Conservation (phyloP, 805 yeast species). For the Kluyveromyces starmeri region DNA sequence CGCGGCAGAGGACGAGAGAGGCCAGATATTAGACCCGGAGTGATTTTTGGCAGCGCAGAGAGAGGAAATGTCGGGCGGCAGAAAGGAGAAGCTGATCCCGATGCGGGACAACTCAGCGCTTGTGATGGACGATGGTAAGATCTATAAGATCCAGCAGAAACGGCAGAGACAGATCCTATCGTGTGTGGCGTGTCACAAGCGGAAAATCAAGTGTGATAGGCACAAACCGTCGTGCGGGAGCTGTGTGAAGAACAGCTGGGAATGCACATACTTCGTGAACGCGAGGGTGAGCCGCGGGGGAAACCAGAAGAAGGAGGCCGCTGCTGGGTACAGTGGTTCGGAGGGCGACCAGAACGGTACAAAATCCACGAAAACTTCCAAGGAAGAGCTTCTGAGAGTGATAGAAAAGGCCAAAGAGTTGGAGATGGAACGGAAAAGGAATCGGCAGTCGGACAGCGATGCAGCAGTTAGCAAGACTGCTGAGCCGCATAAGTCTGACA, state of each 20-base stretch:
- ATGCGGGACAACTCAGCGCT: slow-evolving; percentile 30
- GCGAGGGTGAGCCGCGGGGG: slow-evolving; percentile 38
- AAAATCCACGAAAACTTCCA: slow-evolving; percentile 2
- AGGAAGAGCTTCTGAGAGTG: slow-evolving; percentile 8
- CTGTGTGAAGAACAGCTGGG: slow-evolving; percentile 38
- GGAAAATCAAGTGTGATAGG: slow-evolving; percentile 48
- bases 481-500: not conserved
- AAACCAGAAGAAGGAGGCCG: slow-evolving; percentile 18
- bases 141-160: slow-evolving; percentile 51
- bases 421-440: slow-evolving; percentile 5
- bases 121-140: slow-evolving; percentile 41
- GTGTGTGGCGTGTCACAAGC: slow-evolving; percentile 50
- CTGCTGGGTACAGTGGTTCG: slow-evolving; percentile 14
- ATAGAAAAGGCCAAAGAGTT: slow-evolving; percentile 10
- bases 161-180: slow-evolving; percentile 51
- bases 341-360: slow-evolving; percentile 17
- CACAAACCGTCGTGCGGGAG: slow-evolving; percentile 43
- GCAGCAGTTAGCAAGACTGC: too few relatives aligned
- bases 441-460: slow-evolving; percentile 6
- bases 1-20: too few relatives aligned
- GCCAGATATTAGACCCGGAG: too few relatives aligned
- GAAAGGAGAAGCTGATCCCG: slow-evolving; percentile 17
- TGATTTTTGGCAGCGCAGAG: too few relatives aligned
- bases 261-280: slow-evolving; percentile 49
- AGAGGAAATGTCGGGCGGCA: too few relatives aligned